These are phyloP conservation scores for Fusarium sarcochroum DNA, from an alignment of 2,329 filamentous ascomycete genomes.

Conservation along the genomic window DNA sequence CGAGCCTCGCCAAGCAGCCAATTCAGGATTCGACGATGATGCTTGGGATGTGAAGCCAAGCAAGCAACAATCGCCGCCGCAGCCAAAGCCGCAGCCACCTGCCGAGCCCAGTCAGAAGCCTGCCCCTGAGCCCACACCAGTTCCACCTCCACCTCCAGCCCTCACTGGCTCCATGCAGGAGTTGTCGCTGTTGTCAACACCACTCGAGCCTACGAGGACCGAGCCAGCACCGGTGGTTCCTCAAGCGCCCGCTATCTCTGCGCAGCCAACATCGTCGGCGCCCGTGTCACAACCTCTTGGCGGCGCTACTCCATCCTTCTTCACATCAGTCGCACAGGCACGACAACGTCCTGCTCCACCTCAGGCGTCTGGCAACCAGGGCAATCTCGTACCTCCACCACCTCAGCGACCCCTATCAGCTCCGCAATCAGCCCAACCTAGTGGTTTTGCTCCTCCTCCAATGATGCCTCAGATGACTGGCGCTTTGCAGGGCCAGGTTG, in stretches of 20 bases:
- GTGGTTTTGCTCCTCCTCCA: slow-evolving; percentile 79
- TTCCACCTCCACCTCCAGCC: slow-evolving; percentile 56
- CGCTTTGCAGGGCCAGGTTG: slow-evolving; percentile 71
- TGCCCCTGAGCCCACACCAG: slow-evolving; percentile 31
- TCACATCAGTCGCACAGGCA: slow-evolving; percentile 61
- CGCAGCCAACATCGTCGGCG: slow-evolving; percentile 51
- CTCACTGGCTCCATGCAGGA: slow-evolving; percentile 78
- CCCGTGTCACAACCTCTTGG: slow-evolving; percentile 61
- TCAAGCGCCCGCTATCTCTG: slow-evolving; percentile 16
- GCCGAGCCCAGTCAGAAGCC: slow-evolving; percentile 45
- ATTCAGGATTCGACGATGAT: slow-evolving; percentile 89
- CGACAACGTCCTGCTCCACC: slow-evolving; percentile 56
- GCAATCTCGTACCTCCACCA: slow-evolving; percentile 79
- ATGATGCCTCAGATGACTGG: slow-evolving; percentile 91
- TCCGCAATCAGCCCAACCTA: slow-evolving; percentile 83
- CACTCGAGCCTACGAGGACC: slow-evolving; percentile 65
- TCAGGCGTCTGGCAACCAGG: slow-evolving; percentile 64
- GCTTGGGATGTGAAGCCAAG: slow-evolving; percentile 96
- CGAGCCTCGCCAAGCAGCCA: slow-evolving; percentile 42
- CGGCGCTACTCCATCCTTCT: slow-evolving; percentile 72
- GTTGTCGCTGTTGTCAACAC: slow-evolving; percentile 66
- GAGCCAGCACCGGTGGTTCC: slow-evolving; percentile 51
- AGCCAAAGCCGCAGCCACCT: slow-evolving; percentile 36
- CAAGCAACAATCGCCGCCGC: slow-evolving; percentile 62
- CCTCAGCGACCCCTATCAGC: slow-evolving; percentile 88